Percentiles rank a stretch among this genome's conserved stretches.
Evolutionary conservation across 352 stramenopile genomes (phyloP).

Genomic region (Thalassiosira livingstoniorum): DNA sequence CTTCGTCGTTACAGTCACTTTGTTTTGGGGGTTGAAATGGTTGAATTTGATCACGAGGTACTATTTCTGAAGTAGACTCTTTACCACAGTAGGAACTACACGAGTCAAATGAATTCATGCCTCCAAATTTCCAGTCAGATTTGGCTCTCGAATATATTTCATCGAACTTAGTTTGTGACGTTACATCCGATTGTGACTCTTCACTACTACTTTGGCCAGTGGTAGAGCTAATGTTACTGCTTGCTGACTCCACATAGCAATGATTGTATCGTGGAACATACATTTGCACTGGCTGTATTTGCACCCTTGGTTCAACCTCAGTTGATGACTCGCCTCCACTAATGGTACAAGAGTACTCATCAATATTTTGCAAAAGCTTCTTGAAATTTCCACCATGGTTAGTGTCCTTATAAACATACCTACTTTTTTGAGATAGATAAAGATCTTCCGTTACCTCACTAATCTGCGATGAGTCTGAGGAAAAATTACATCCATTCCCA

Average conservation of each 20-base stretch:
- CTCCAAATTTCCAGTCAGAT: too few relatives aligned
- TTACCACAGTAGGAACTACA: too few relatives aligned
- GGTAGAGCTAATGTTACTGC: background rate
- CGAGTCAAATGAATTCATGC: too few relatives aligned
- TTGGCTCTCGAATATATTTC: too few relatives aligned
- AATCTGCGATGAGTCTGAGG: constrained; percentile 17
- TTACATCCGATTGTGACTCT: background rate
- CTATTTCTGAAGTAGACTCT: constrained; percentile 2
- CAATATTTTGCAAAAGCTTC: background rate
- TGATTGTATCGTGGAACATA: background rate
- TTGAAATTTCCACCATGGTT: background rate
- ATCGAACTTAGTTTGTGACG: background rate
- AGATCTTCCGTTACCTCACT: constrained; percentile 17
- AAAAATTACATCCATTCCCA: constrained; percentile 5
- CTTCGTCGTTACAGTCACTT: background rate
- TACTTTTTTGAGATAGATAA: background rate
- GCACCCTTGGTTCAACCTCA: background rate
- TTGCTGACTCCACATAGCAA: background rate
- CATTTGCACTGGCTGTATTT: constrained; percentile 23
- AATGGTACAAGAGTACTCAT: background rate
- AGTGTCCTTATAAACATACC: background rate
- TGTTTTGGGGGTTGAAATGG: background rate
- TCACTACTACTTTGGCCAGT: background rate
- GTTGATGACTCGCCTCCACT: constrained; percentile 17
- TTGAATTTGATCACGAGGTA: constrained; percentile 11